These are phyloP conservation scores for Rhodotorula sp. DNA, from an alignment of 1,284 basidiomycete genomes.

Conservation along the genomic window DNA sequence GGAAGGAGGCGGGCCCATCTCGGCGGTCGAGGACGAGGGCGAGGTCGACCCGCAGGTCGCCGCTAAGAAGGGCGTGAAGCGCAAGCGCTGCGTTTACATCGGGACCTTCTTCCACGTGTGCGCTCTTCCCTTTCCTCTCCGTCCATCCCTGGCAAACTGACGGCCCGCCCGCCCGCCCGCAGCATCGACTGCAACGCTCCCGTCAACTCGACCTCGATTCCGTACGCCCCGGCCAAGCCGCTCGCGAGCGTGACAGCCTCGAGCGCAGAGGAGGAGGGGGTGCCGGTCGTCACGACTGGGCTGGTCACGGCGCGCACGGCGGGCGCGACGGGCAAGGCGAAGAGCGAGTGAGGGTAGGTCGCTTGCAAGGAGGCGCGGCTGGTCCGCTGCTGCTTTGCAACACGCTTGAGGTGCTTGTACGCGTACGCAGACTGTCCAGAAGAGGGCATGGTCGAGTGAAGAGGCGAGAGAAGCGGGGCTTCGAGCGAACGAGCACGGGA, in stretches of 20 bases:
- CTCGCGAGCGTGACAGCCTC: not conserved
- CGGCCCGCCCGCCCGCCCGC: not conserved
- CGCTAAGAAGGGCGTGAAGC: not conserved
- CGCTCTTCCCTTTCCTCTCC: not conserved
- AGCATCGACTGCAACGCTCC: conserved; percentile 28
- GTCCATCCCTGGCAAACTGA: not conserved
- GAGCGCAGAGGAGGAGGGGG: no score
- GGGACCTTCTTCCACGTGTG: conserved; percentile 7
- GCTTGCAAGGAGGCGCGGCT: not conserved
- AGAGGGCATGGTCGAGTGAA: no score
- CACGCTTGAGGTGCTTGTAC: no score
- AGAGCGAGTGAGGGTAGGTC: not conserved
- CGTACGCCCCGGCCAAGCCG: not conserved
- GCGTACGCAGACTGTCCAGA: no score
- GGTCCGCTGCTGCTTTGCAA: not conserved
- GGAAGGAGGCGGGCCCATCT: not conserved
- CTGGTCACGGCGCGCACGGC: not conserved
- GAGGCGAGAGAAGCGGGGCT: no score
- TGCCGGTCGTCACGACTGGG: not conserved
- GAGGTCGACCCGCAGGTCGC: no score
- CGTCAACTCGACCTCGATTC: conserved; percentile 14
- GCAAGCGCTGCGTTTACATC: conserved; percentile 3
- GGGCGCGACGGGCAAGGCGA: not conserved
- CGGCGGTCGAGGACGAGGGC: not conserved
- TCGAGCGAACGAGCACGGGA: no score